A percentile compares a stretch with the other conserved stretches of the same genome.
Conservation (phyloP, 1,284 basidiomycete species). For the Ustilago crameri region DNA sequence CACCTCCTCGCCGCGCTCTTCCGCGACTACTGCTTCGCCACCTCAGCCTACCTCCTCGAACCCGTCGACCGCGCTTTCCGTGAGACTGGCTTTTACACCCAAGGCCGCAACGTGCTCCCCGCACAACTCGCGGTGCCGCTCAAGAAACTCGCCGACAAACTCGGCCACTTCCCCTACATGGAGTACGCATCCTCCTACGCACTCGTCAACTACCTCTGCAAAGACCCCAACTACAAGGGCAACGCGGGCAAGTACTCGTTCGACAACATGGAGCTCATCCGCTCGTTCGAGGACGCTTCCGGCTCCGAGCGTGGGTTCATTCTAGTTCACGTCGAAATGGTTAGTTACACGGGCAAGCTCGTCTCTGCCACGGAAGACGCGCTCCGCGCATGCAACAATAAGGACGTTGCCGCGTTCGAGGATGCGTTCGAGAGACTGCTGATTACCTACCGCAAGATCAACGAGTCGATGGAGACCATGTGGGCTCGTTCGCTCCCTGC, state of each 20-base stretch:
- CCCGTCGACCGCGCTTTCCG: conserved; percentile 57
- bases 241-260: conserved; percentile 50
- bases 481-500: conserved; percentile 50
- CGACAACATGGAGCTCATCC: conserved; percentile 64
- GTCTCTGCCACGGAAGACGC: conserved; percentile 57
- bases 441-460: conserved; percentile 57
- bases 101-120: conserved; percentile 53
- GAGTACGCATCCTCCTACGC: conserved; percentile 63
- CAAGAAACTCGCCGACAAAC: conserved; percentile 56
- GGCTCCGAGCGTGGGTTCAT: conserved; percentile 62
- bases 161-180: conserved; percentile 64
- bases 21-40: conserved; percentile 63
- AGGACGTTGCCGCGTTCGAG: conserved; percentile 51
- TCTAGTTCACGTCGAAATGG: conserved; percentile 63
- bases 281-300: conserved; percentile 58
- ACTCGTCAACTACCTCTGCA: conserved; percentile 56
- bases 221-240: conserved; percentile 35
- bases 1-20: conserved; percentile 65
- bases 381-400: conserved; percentile 42
- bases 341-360: conserved; percentile 56
- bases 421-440: conserved; percentile 45
- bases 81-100: conserved; percentile 56
- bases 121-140: conserved; percentile 56
- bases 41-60: conserved; percentile 64
- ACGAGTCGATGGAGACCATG: conserved; percentile 65